Conservation (phyloP, 306 rosid genomes). For the Adenanthera pavonina region DNA sequence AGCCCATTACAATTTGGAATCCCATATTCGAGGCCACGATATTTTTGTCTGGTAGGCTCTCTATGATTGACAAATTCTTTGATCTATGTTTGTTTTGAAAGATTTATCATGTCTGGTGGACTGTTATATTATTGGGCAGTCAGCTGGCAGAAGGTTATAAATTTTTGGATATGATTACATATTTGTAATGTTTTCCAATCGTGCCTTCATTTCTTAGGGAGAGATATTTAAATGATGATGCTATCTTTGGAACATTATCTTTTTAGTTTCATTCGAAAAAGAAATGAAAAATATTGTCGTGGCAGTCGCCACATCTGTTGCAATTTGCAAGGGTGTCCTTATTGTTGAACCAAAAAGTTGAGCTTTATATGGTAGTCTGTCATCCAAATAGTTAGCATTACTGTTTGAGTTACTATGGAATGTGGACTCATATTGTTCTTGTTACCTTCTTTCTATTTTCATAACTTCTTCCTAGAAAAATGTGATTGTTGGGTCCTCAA, state of each 20-base stretch:
- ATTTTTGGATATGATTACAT: slow-evolving; percentile 18
- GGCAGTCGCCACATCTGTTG: neutral
- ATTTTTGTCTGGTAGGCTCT: slow-evolving; percentile 87
- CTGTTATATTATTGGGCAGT: slow-evolving; percentile 14
- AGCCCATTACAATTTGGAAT: slow-evolving; percentile 93
- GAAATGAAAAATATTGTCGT: neutral
- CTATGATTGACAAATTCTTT: slow-evolving; percentile 28
- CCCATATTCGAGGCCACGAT: slow-evolving; percentile 97
- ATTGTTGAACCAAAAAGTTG: too few species aligned
- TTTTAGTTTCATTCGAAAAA: neutral
- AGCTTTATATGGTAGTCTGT: too few species aligned
- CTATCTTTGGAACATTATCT: neutral
- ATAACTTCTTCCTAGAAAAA: too few species aligned
- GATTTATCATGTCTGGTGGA: neutral
- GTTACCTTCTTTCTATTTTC: too few species aligned
- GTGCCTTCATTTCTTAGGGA: neutral
- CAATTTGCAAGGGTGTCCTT: too few species aligned
- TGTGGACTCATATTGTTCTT: too few species aligned
- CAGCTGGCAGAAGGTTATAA: slow-evolving; percentile 12
- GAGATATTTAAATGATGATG: neutral
- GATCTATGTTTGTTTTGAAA: slow-evolving; percentile 20
- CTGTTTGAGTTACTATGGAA: too few species aligned
- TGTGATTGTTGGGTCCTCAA: too few species aligned
- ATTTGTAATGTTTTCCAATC: neutral
- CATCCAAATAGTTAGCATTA: too few species aligned